Percentiles rank a stretch among this genome's conserved stretches.
Conservation (phyloP, 2,329 filamentous ascomycete species). For the Grosmannia serpens region DNA sequence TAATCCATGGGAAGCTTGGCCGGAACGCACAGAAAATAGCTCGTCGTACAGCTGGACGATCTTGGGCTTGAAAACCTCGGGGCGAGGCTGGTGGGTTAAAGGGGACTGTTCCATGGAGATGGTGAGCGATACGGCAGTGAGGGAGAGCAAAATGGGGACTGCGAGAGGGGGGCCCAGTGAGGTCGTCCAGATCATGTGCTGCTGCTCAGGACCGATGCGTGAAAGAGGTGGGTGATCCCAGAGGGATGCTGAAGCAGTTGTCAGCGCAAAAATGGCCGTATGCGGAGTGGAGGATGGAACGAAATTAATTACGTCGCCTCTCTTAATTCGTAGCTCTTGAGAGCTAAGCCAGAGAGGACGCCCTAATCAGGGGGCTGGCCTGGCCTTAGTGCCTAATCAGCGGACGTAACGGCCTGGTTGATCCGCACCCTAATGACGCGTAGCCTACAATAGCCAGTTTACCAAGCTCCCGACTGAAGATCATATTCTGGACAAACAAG, state of each 20-base stretch:
- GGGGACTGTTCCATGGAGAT: constrained; percentile 51
- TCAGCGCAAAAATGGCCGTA: neutral
- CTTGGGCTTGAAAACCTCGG: constrained; percentile 87
- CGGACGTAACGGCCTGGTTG: neutral
- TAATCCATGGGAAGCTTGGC: neutral
- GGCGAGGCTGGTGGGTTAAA: constrained; percentile 81
- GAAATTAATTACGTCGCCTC: neutral
- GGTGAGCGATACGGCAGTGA: neutral
- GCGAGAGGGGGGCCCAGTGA: neutral
- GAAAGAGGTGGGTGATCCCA: neutral
- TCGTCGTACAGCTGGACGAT: constrained; percentile 81
- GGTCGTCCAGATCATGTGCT: neutral
- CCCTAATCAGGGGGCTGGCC: neutral
- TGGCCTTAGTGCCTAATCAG: neutral
- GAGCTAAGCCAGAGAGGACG: neutral
- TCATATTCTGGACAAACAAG: too few relatives aligned
- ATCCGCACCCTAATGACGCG: neutral
- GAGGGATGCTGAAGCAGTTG: neutral
- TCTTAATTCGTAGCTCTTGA: neutral
- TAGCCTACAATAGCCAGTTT: neutral
- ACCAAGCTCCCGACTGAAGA: too few relatives aligned
- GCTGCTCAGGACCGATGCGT: neutral
- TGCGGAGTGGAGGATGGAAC: neutral
- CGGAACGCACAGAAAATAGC: constrained; percentile 42
- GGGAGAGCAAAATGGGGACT: neutral